Conservation (phyloP, 1,284 basidiomycete species). For the Apiotrichum laibachii region DNA sequence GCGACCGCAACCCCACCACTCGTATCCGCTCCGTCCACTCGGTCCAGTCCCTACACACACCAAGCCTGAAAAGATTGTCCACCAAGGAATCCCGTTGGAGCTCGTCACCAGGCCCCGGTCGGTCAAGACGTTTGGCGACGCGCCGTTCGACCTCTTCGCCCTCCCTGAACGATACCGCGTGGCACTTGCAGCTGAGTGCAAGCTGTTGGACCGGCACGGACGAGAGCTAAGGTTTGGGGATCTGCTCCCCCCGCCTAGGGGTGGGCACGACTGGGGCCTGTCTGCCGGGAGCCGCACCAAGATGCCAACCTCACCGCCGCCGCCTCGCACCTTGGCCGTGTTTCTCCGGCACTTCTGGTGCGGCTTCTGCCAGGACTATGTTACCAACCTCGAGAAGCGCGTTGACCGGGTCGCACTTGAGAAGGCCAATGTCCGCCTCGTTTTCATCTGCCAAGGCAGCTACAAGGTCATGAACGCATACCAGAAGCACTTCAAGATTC, state of each 20-base stretch:
- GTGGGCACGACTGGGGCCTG: no score
- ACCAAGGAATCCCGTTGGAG: no score
- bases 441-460: conserved; percentile 47
- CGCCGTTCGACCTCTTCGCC: background rate
- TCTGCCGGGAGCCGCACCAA: no score
- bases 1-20: no score
- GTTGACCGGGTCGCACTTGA: conserved; percentile 40
- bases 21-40: no score
- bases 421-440: conserved; percentile 40
- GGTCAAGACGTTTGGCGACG: background rate
- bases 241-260: conserved; percentile 27
- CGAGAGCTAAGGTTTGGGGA: conserved; percentile 38
- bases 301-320: background rate
- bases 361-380: conserved; percentile 50
- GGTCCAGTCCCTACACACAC: no score
- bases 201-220: conserved; percentile 40
- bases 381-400: conserved; percentile 35
- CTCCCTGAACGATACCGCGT: background rate
- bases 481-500: conserved; percentile 44
- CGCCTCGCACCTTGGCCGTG: conserved; percentile 37
- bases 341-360: conserved; percentile 50
- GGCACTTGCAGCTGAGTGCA: conserved; percentile 9
- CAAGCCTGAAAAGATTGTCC: no score
- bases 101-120: no score
- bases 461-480: conserved; percentile 48